Evolutionary conservation across 2,329 filamentous ascomycete species (phyloP).

Genomic region (Truncatella angustata): DNA sequence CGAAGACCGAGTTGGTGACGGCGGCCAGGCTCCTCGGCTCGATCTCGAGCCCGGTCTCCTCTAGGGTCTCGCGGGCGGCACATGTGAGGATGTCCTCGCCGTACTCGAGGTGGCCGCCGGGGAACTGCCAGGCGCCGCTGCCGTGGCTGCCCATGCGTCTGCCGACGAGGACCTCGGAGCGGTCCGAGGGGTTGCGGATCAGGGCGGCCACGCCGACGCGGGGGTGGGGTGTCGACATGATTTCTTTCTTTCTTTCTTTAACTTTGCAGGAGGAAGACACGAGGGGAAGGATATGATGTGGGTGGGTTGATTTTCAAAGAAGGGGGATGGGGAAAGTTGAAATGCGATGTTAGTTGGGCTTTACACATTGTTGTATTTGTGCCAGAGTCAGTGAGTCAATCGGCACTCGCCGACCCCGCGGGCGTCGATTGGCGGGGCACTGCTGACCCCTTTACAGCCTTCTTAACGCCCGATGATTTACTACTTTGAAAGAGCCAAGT

Average conservation of each 20-base stretch:
- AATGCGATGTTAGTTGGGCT: not conserved
- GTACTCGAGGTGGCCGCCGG: constrained; percentile 74
- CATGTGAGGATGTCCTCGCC: constrained; percentile 62
- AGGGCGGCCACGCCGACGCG: constrained; percentile 50
- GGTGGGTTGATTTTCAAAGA: not conserved
- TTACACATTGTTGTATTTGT: too few species aligned
- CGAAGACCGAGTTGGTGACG: constrained; percentile 67
- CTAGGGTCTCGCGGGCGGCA: constrained; percentile 63
- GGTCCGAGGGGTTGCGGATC: constrained; percentile 38
- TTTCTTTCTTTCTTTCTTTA: too few species aligned
- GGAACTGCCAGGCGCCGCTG: constrained; percentile 62
- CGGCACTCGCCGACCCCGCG: too few species aligned
- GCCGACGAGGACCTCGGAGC: constrained; percentile 45
- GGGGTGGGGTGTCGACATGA: too few species aligned
- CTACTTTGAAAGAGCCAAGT: too few species aligned
- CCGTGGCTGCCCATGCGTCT: constrained; percentile 49
- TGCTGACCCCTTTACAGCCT: too few species aligned
- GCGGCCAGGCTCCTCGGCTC: constrained; percentile 51
- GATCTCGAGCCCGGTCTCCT: constrained; percentile 67
- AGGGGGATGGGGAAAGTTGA: too few species aligned
- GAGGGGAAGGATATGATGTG: not conserved
- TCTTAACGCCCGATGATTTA: too few species aligned
- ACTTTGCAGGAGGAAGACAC: not conserved
- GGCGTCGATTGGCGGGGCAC: too few species aligned
- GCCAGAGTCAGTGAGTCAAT: too few species aligned